These are phyloP conservation scores for Trichocomaceae sp. DNA, from an alignment of 2,329 filamentous ascomycete species.

Conservation along the genomic window DNA sequence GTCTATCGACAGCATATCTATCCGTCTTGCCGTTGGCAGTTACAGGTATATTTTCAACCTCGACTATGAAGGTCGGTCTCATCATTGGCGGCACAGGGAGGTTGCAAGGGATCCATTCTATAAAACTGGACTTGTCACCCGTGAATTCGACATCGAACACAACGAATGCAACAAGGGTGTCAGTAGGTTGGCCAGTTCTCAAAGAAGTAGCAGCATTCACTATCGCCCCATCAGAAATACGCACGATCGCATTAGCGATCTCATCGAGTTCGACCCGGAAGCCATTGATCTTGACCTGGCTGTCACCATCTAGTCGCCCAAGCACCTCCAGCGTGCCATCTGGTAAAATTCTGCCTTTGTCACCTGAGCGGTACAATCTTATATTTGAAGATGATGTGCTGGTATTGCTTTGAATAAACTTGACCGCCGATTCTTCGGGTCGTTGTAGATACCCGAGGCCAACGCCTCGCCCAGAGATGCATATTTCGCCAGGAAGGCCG, in stretches of 20 bases:
- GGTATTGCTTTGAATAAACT: neutral
- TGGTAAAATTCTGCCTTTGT: constrained; percentile 19
- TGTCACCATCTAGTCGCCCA: constrained; percentile 26
- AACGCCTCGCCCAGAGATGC: constrained; percentile 24
- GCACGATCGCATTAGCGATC: constrained; percentile 31
- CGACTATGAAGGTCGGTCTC: constrained; percentile 26
- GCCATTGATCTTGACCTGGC: constrained; percentile 26
- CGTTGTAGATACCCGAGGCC: constrained; percentile 16
- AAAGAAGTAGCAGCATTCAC: neutral
- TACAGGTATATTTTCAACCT: constrained; percentile 22
- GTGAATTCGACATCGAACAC: neutral
- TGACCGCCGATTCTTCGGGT: neutral
- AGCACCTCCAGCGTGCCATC: constrained; percentile 23
- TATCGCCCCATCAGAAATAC: constrained; percentile 16
- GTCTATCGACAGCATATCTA: constrained; percentile 12
- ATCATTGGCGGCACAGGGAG: constrained; percentile 29
- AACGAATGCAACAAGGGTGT: neutral
- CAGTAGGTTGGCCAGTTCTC: neutral
- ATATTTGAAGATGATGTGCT: constrained; percentile 14
- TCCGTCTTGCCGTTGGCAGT: constrained; percentile 26
- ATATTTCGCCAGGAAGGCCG: constrained; percentile 37
- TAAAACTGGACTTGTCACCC: neutral
- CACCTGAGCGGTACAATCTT: constrained; percentile 27
- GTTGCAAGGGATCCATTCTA: constrained; percentile 24
- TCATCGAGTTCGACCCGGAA: constrained; percentile 44